These are phyloP conservation scores for Coprinopsis sp. DNA, from an alignment of 768 basidiomycete species.

Conservation along the genomic window DNA sequence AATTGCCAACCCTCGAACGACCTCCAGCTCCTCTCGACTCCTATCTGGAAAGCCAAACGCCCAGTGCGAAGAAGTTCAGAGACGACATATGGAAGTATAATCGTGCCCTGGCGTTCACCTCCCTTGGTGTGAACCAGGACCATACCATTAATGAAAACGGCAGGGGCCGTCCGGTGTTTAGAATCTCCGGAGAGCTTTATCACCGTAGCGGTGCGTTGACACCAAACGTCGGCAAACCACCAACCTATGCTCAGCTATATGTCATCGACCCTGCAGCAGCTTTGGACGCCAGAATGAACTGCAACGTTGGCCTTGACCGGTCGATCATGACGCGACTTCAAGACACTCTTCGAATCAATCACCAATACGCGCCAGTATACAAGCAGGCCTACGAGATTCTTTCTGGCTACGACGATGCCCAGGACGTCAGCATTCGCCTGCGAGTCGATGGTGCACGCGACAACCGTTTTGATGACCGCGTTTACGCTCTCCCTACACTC, in stretches of 20 bases:
- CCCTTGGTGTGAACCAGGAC: conserved; percentile 30
- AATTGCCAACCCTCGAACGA: too few species aligned
- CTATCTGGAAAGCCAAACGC: too few species aligned
- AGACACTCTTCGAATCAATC: conserved; percentile 6
- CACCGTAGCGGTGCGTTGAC: conserved; percentile 10
- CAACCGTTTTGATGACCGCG: conserved; percentile 23
- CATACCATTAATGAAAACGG: conserved; percentile 11
- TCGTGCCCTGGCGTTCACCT: conserved; percentile 36
- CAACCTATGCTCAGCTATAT: conserved; percentile 16
- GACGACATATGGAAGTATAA: conserved; percentile 35
- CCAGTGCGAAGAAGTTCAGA: conserved; percentile 19
- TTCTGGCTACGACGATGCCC: background rate
- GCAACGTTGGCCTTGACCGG: conserved; percentile 4
- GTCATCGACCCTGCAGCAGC: conserved; percentile 12
- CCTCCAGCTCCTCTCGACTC: too few species aligned
- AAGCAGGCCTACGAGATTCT: conserved; percentile 13
- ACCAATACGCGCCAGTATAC: conserved; percentile 10
- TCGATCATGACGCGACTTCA: conserved; percentile 9
- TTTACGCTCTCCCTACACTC: conserved; percentile 41
- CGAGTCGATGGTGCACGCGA: conserved; percentile 5
- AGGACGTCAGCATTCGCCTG: conserved; percentile 8
- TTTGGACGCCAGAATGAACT: background rate
- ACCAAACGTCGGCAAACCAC: conserved; percentile 1
- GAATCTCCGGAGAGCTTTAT: conserved; percentile 13
- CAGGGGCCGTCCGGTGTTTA: conserved; percentile 12